Percentiles rank a stretch among this genome's conserved stretches.
Conservation (phyloP, 805 yeast genomes). For the Yamadazyma sp. region DNA sequence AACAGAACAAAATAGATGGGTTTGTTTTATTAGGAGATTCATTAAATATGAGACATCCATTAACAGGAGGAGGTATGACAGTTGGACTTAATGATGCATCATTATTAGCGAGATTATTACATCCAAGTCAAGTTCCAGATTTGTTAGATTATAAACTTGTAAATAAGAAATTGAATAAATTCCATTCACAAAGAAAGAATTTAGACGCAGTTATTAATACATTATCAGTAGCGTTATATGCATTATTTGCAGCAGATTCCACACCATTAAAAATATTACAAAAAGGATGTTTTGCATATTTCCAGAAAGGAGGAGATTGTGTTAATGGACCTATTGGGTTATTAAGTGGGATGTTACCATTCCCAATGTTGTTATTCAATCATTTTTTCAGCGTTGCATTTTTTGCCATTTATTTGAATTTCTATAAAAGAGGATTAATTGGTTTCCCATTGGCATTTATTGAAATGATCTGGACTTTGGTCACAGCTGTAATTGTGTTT, state of each 20-base stretch:
- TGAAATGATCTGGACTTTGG: slow-evolving; percentile 65
- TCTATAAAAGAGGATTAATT: slow-evolving; percentile 57
- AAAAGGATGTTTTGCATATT: slow-evolving; percentile 84
- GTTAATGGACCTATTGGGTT: slow-evolving; percentile 77
- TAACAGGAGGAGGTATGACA: slow-evolving; percentile 99
- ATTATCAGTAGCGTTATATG: slow-evolving; percentile 83
- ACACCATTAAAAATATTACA: slow-evolving; percentile 66
- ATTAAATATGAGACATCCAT: slow-evolving; percentile 94
- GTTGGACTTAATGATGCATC: slow-evolving; percentile 89
- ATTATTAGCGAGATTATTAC: slow-evolving; percentile 59
- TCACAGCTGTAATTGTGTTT: slow-evolving; percentile 75
- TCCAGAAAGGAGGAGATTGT: slow-evolving; percentile 79
- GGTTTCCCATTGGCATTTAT: slow-evolving; percentile 69
- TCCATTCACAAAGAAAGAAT: slow-evolving; percentile 75
- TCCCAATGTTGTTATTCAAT: slow-evolving; percentile 69
- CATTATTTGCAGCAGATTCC: slow-evolving; percentile 85
- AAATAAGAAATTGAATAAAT: slow-evolving; percentile 53
- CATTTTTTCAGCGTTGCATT: slow-evolving; percentile 92
- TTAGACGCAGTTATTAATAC: slow-evolving; percentile 86
- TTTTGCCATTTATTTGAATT: slow-evolving; percentile 72
- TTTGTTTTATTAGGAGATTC: slow-evolving; percentile 87
- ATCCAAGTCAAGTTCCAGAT: slow-evolving; percentile 50
- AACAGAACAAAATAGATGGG: slow-evolving; percentile 64
- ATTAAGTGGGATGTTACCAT: slow-evolving; percentile 76
- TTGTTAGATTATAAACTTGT: slow-evolving; percentile 59